phyloP scores from a whole-genome alignment of 2,329 filamentous ascomycete species.

The Aspergillus tamarii region DNA sequence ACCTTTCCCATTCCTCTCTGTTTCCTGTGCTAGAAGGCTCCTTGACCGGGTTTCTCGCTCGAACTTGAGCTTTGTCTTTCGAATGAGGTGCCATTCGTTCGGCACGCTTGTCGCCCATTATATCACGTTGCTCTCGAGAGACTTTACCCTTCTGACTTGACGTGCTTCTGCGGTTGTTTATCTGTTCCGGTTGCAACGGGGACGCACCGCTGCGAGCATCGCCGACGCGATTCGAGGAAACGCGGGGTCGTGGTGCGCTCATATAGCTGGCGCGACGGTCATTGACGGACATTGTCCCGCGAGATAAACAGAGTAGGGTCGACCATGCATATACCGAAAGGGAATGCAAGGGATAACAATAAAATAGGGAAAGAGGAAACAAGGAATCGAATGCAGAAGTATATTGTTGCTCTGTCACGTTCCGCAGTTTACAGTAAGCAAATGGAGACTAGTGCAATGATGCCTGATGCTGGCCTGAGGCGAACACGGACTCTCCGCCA shows the following conservation, averaged over 20 bases:
- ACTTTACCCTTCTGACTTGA: conserved; percentile 36
- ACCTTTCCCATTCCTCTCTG: conserved; percentile 39
- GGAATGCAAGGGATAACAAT: neutral
- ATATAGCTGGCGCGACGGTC: conserved; percentile 44
- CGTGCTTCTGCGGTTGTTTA: conserved; percentile 37
- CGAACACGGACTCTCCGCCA: conserved; percentile 27
- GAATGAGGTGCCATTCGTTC: conserved; percentile 58
- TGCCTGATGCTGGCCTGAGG: conserved; percentile 28
- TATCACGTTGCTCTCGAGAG: conserved; percentile 38
- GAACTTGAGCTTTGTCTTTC: conserved; percentile 63
- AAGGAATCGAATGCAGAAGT: conserved; percentile 2
- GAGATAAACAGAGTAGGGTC: conserved; percentile 22
- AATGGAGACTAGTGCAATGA: conserved; percentile 7
- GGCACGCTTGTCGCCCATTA: conserved; percentile 42
- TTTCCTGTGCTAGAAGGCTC: conserved; percentile 38
- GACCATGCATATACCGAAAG: conserved; percentile 28
- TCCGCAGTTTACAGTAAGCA: conserved; percentile 16
- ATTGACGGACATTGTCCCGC: conserved; percentile 44
- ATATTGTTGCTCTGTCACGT: conserved; percentile 13
- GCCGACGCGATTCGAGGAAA: conserved; percentile 43
- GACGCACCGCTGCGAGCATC: conserved; percentile 37
- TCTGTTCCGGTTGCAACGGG: conserved; percentile 34
- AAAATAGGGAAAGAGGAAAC: neutral
- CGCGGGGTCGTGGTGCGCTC: conserved; percentile 44
- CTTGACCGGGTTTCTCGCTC: conserved; percentile 61